A percentile compares a stretch with the other conserved stretches of the same genome.
phyloP scores from a whole-genome alignment of 2,329 filamentous ascomycete genomes.

The Phaeomoniella chlamydospora region DNA sequence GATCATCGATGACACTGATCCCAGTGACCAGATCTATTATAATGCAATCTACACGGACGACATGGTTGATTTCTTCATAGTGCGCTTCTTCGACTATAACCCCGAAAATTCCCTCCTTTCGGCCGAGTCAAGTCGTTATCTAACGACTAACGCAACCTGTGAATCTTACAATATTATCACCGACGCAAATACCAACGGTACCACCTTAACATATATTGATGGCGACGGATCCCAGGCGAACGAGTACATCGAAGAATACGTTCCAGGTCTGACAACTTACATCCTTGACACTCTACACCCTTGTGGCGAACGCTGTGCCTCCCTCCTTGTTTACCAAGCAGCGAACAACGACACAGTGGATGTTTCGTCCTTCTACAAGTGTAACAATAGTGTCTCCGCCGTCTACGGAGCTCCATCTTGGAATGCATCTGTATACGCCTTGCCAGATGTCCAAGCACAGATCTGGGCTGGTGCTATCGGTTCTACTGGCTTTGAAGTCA shows the following conservation, averaged over 20 bases:
- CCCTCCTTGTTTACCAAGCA: slow-evolving; percentile 4
- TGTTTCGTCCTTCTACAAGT: slow-evolving; percentile 8
- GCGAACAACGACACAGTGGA: too few relatives aligned
- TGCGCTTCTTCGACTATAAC: slow-evolving; percentile 9
- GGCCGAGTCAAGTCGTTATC: slow-evolving; percentile 4
- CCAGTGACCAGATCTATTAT: slow-evolving; percentile 18
- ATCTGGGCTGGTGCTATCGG: slow-evolving; percentile 11
- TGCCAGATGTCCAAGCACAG: slow-evolving; percentile 7
- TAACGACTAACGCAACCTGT: slow-evolving; percentile 7
- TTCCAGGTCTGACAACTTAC: too few relatives aligned
- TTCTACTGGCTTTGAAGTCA: slow-evolving; percentile 6
- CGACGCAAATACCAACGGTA: slow-evolving; percentile 8
- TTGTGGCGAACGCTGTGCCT: too few relatives aligned
- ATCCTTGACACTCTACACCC: too few relatives aligned
- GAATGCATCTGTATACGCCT: slow-evolving; percentile 3
- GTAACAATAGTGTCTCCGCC: slow-evolving; percentile 9
- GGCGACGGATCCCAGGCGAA: too few relatives aligned
- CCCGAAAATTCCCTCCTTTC: slow-evolving; percentile 2
- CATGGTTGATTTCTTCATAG: slow-evolving; percentile 5
- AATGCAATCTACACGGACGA: slow-evolving; percentile 36
- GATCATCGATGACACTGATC: not conserved
- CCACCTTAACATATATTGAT: too few relatives aligned
- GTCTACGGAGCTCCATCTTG: not conserved
- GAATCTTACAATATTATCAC: slow-evolving; percentile 5
- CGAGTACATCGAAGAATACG: too few relatives aligned